Conservation (phyloP, 2,329 filamentous ascomycete genomes). For the Penicillium fuscoglaucum region DNA sequence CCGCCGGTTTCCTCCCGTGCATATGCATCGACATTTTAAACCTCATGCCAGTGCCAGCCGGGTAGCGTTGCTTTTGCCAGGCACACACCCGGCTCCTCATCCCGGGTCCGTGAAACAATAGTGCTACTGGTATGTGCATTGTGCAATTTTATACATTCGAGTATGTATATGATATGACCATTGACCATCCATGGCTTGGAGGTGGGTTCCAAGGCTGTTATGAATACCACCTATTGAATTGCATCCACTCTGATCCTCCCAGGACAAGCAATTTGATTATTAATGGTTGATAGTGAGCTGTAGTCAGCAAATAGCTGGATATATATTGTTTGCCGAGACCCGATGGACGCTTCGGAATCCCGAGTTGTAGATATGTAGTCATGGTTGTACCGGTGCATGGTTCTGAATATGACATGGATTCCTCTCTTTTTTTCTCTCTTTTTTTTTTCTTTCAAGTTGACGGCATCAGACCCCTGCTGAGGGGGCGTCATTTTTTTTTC, state of each 20-base stretch:
- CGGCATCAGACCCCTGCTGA: constrained; percentile 4
- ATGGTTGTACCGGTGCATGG: constrained; percentile 2
- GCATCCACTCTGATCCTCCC: not conserved
- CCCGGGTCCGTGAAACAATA: not conserved
- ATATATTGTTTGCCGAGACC: constrained; percentile 2
- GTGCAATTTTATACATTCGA: not conserved
- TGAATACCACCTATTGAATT: not conserved
- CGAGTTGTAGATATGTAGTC: constrained; percentile 2
- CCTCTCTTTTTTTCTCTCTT: not conserved
- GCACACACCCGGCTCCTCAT: constrained; percentile 2
- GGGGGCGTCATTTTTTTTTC: constrained; percentile 6
- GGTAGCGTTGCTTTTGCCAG: constrained; percentile 4
- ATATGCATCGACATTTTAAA: constrained; percentile 5
- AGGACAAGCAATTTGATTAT: not conserved
- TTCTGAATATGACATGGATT: not conserved
- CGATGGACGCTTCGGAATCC: constrained; percentile 8
- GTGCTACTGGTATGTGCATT: not conserved
- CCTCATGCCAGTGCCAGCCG: constrained; percentile 5
- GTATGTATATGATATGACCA: not conserved
- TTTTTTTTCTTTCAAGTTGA: not conserved
- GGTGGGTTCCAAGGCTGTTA: too few species aligned
- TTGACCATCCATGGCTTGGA: not conserved
- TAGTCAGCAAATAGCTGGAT: not conserved
- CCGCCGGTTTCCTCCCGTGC: constrained; percentile 3
- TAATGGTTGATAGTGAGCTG: not conserved